Evolutionary conservation across 2,329 filamentous ascomycete genomes (phyloP), one percentile per base, ranked within the genome.

Genomic region (Ophiostoma ulmi): DNA sequence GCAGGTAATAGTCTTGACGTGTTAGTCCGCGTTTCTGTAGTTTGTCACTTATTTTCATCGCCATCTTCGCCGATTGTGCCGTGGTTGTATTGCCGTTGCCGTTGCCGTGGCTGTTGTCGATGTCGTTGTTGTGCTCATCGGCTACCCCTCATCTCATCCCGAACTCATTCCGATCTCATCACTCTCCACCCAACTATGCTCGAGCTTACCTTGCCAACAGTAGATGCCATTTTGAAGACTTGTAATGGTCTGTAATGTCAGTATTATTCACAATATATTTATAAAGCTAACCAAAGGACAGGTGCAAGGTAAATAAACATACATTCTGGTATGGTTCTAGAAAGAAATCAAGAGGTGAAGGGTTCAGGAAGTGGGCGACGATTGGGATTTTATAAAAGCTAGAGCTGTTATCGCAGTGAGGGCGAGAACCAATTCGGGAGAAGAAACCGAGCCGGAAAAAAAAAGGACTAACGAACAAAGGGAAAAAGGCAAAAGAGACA

Each of bases 1-100:
- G 88, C 94, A 97, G 77, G 90, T 96, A 80, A 97, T 97, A 77
- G 92, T 93, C 93, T 97, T 11, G 77, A 68, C 68, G 20, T 22
- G 35, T 22, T 61, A 41, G 41, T 39, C 10, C 17, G 31, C 3
- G 31, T 4, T 31, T 31, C 31, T 14, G 58, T 63, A 14, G 5
- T 63, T 26, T 6, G 13, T 13, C 8, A 6, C 7, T 61, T 11
- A 20, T 31, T 10, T 31, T 52, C 44, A 8, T 20, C 31, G 31
- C 31, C 31, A 6, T 55, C 20, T 22, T 44, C 13, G 41, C 14
- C 7, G 14, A 48, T 68, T 67, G 35, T 52, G 22, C 36, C 35
- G 20, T 38, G 38, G 38, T 31, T 6, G n/a, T 7, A 1, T 68
- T 20, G 14, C 31, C 11, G 38, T 31, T 2, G 5, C 11, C 41